phyloP scores from a whole-genome alignment of 2,329 filamentous ascomycete species.

The Teratosphaeria zuluensis region DNA sequence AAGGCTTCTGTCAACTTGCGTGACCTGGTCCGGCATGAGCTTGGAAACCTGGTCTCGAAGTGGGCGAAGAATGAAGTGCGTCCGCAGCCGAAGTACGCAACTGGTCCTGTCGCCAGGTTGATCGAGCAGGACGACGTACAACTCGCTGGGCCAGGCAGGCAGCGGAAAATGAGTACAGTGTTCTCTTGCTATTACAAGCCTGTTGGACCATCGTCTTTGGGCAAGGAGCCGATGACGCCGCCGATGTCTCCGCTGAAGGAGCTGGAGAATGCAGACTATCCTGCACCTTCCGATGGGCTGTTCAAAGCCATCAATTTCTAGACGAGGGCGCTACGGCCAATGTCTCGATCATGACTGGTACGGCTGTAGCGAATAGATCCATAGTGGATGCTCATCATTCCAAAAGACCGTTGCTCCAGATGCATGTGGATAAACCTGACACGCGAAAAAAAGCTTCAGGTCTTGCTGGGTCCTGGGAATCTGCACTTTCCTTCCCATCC shows the following conservation, averaged over 20 bases:
- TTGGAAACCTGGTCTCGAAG: slow-evolving; percentile 2
- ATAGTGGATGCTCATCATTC: not conserved
- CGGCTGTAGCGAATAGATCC: not conserved
- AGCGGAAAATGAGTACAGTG: slow-evolving; percentile 12
- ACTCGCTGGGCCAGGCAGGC: slow-evolving; percentile 1
- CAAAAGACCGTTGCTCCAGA: too few relatives aligned
- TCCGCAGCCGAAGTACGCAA: not conserved
- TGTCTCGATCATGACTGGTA: not conserved
- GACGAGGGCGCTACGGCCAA: not conserved
- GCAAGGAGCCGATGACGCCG: not conserved
- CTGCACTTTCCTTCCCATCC: too few relatives aligned
- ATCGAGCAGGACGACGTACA: slow-evolving; percentile 1
- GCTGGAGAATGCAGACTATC: not conserved
- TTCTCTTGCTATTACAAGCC: slow-evolving; percentile 20
- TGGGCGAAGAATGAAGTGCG: slow-evolving; percentile 1
- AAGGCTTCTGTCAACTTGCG: slow-evolving; percentile 9
- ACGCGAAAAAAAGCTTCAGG: too few relatives aligned
- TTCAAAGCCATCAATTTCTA: not conserved
- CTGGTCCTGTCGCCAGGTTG: not conserved
- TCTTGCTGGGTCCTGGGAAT: too few relatives aligned
- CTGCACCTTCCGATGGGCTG: not conserved
- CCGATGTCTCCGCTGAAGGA: not conserved
- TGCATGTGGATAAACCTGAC: too few relatives aligned
- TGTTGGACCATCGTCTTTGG: not conserved
- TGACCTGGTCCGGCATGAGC: slow-evolving; percentile 7